phyloP scores from a whole-genome alignment of 2,329 filamentous ascomycete species.

The Pseudocercospora fijiensis region DNA sequence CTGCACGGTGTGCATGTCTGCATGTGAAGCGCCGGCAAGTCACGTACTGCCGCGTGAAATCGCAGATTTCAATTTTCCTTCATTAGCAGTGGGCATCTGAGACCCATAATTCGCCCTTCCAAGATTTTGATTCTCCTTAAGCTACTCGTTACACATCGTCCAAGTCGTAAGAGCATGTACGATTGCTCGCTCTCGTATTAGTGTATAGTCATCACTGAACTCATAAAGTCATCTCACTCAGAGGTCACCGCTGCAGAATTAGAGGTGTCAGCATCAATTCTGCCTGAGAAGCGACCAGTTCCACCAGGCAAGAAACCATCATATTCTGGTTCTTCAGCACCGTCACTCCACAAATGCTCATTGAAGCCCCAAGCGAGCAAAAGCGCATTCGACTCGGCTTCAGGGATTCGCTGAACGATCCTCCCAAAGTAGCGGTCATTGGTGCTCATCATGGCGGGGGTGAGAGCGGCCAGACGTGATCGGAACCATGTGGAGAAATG shows the following conservation, averaged over 20 bases:
- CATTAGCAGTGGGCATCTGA: neutral
- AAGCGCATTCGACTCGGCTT: slow-evolving; percentile 36
- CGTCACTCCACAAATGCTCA: slow-evolving; percentile 24
- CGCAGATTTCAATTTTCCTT: neutral
- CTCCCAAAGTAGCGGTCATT: slow-evolving; percentile 41
- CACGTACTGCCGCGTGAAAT: neutral
- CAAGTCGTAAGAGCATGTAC: neutral
- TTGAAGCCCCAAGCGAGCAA: slow-evolving; percentile 37
- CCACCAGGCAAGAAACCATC: slow-evolving; percentile 45
- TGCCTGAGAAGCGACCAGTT: slow-evolving; percentile 43
- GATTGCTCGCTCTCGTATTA: neutral
- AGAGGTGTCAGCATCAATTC: slow-evolving; percentile 11
- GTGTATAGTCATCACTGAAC: neutral
- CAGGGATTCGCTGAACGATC: slow-evolving; percentile 43
- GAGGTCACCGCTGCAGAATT: neutral
- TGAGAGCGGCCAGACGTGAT: slow-evolving; percentile 36
- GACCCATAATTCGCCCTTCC: neutral
- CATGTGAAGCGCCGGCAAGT: neutral
- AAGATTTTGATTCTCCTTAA: neutral
- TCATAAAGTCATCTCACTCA: neutral
- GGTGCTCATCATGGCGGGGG: slow-evolving; percentile 40
- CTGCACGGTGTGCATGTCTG: neutral
- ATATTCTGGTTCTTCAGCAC: slow-evolving; percentile 42
- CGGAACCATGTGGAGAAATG: slow-evolving; percentile 32
- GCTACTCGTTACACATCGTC: slow-evolving; percentile 2